Conservation (phyloP, 2,329 filamentous ascomycete genomes). For the Talaromyces sp. region DNA sequence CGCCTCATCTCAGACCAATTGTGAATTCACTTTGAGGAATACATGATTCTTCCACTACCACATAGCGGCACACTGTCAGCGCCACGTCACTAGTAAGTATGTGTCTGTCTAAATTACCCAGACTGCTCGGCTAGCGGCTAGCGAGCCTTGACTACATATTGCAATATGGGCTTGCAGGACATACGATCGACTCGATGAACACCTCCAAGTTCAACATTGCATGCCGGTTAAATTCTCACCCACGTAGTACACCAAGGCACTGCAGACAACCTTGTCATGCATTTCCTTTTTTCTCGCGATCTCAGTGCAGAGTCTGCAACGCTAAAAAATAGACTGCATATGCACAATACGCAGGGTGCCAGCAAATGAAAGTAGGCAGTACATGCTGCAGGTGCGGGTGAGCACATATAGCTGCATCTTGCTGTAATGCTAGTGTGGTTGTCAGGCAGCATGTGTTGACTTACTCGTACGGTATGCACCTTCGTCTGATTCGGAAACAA, state of each 20-base stretch:
- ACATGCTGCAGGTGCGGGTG: constrained; percentile 7
- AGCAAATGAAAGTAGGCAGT: neutral
- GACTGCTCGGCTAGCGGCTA: neutral
- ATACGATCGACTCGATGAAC: neutral
- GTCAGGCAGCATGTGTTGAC: neutral
- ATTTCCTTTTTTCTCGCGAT: neutral
- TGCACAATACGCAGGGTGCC: constrained; percentile 2
- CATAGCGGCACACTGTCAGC: neutral
- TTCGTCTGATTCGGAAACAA: neutral
- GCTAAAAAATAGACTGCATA: constrained; percentile 13
- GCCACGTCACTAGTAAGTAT: neutral
- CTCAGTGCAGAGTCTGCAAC: neutral
- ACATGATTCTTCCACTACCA: neutral
- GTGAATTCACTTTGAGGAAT: neutral
- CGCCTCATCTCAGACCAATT: neutral
- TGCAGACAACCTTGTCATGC: neutral
- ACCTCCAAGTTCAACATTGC: neutral
- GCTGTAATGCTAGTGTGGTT: neutral
- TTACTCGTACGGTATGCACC: neutral
- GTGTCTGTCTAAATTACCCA: neutral
- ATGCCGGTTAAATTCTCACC: neutral
- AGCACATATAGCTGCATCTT: constrained; percentile 6
- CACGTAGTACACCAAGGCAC: neutral
- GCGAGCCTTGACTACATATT: neutral
- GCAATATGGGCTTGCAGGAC: neutral